Evolutionary conservation across 345 rosid species (phyloP).

Genomic region (Mercurialis annua): DNA sequence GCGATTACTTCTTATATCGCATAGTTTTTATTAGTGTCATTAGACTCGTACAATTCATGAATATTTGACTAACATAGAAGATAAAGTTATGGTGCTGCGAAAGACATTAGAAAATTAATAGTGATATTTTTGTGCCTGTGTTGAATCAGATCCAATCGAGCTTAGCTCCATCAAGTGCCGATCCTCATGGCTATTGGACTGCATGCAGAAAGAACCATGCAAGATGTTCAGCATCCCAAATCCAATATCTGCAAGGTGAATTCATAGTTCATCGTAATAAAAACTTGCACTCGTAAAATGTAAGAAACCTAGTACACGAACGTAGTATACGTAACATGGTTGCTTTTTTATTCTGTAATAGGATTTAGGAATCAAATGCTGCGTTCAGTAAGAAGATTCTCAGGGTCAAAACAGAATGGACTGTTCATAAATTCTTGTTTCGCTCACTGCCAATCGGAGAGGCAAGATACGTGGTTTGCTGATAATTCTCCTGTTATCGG

Average conservation of each 20-base stretch:
- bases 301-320: background rate
- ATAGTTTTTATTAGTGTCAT: background rate
- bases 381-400: constrained; percentile 52
- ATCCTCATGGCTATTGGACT: constrained; percentile 86
- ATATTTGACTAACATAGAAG: background rate
- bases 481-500: constrained; percentile 70
- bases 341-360: constrained; percentile 22
- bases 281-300: background rate
- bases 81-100: background rate
- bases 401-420: constrained; percentile 68
- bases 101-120: background rate
- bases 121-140: constrained; percentile 4
- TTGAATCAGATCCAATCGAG: constrained; percentile 75
- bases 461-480: constrained; percentile 94
- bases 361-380: constrained; percentile 88
- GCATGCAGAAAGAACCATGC: constrained; percentile 70
- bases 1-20: constrained; percentile 9
- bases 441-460: constrained; percentile 94
- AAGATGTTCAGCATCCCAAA: constrained; percentile 65
- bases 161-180: constrained; percentile 85
- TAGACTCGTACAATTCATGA: background rate
- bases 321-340: background rate
- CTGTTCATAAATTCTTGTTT: constrained; percentile 89
- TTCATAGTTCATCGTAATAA: constrained; percentile 10
- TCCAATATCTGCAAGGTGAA: constrained; percentile 72